phyloP scores from a whole-genome alignment of 495 filamentous ascomycete species.

The Penicillium soppii region DNA sequence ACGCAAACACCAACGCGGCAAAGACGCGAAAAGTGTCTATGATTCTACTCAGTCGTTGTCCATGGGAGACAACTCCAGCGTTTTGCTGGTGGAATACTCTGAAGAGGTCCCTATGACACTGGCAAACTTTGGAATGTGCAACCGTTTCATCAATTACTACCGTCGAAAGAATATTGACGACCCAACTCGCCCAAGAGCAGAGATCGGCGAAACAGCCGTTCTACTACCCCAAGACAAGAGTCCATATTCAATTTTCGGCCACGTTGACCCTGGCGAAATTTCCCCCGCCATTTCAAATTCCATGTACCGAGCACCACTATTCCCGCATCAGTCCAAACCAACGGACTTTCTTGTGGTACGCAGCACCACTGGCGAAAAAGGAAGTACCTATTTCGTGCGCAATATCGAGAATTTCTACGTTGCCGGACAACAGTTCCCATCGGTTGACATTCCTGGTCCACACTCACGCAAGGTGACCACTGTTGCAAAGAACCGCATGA shows the following conservation, averaged over 20 bases:
- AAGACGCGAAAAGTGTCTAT: conserved; percentile 72
- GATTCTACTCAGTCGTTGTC: conserved; percentile 72
- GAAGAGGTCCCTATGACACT: conserved; percentile 89
- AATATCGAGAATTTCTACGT: conserved; percentile 86
- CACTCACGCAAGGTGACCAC: conserved; percentile 94
- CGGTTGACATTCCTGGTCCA: conserved; percentile 86
- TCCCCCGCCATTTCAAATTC: conserved; percentile 89
- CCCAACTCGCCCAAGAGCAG: conserved; percentile 66
- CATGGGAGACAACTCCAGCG: conserved; percentile 81
- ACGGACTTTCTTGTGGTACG: conserved; percentile 89
- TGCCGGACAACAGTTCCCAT: conserved; percentile 89
- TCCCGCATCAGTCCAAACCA: conserved; percentile 72
- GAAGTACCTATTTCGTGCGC: conserved; percentile 74
- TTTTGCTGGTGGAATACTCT: conserved; percentile 88
- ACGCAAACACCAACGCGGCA: conserved; percentile 74
- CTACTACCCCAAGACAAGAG: conserved; percentile 92
- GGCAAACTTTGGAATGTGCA: conserved; percentile 97
- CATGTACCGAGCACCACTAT: conserved; percentile 93
- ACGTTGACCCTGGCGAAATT: conserved; percentile 84
- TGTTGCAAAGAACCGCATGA: conserved; percentile 89
- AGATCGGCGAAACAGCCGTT: conserved; percentile 82
- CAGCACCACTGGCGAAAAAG: conserved; percentile 69
- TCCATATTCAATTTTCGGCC: conserved; percentile 92
- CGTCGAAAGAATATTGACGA: conserved; percentile 82
- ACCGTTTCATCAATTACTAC: conserved; percentile 92